Evolutionary conservation across 2,329 filamentous ascomycete genomes (phyloP), one percentile per base, ranked within the genome.

Genomic region (Sclerotinia minor): DNA sequence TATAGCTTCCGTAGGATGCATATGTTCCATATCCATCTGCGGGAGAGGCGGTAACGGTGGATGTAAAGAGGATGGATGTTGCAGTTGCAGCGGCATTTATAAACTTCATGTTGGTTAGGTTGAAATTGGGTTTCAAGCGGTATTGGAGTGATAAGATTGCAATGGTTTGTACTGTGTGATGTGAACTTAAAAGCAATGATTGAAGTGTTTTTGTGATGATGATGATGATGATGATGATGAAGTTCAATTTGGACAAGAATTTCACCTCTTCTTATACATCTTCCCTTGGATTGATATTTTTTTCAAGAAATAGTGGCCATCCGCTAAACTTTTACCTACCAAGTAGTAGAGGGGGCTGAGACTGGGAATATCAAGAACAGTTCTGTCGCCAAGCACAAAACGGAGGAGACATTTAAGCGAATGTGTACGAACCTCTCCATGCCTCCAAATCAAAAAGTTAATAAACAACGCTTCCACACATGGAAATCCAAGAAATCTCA

Each of bases 51-150:
- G 54, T 41, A 13, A 45, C 21, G 24, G 49, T 41, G 32, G 50
- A 38, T 57, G 21, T 21, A 44, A 66, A 44, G 24, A 67, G 54
- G 8, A 60, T 8, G 19, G 13, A 41, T 15, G 32, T 35, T 29
- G 55, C n/a, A 55, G 41, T 19, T 32, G 50, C 21, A 5, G 24
- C 35, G 38, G 50, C 13, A 38, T 57, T n/a, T 26, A 66, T 55
- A 49, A 65, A 54, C 38, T 69, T 68, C 68, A 59, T 70, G 35
- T 57, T 65, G 52, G 41, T 21, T 55, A 55, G 6, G 4, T 38
- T 6, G 17, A n/a, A 19, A 19, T 50, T 32, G 38, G 5, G 19
- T 15, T 5, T 19, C 17, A 9, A 35, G 15, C 41, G 13, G 15
- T 17, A 58, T 11, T 29, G 29, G 24, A n/a, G 26, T 26, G 24